phyloP scores from a whole-genome alignment of 2,329 filamentous ascomycete genomes.

The Clarireedia homoeocarpa region DNA sequence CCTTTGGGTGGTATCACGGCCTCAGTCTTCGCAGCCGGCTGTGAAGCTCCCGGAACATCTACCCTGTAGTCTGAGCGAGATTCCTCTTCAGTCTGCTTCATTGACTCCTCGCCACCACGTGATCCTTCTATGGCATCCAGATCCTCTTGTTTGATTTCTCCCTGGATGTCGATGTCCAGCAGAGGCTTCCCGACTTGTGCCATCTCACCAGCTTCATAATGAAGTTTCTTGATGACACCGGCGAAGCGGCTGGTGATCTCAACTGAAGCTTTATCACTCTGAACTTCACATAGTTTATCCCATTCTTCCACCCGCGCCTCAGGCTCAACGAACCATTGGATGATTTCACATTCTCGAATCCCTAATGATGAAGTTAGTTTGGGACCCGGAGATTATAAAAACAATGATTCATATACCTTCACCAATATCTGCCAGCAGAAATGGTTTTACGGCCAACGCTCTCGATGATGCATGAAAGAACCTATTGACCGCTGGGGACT shows the following conservation, averaged over 20 bases:
- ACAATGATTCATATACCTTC: conserved; percentile 49
- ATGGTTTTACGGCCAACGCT: conserved; percentile 58
- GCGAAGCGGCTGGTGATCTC: conserved; percentile 95
- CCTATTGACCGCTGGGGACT: conserved; percentile 12
- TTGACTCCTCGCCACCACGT: conserved; percentile 17
- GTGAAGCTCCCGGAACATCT: not conserved
- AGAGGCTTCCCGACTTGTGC: conserved; percentile 91
- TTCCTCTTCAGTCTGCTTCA: conserved; percentile 1
- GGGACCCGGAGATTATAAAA: not conserved
- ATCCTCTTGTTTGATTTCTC: conserved; percentile 60
- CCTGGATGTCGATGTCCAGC: conserved; percentile 89
- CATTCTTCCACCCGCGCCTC: conserved; percentile 95
- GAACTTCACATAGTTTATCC: conserved; percentile 94
- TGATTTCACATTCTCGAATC: conserved; percentile 97
- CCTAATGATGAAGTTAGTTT: conserved; percentile 43
- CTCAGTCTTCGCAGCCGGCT: not conserved
- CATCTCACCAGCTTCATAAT: conserved; percentile 95
- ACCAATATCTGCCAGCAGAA: conserved; percentile 76
- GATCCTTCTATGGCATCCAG: conserved; percentile 33
- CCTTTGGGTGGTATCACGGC: conserved; percentile 29
- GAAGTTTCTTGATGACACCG: conserved; percentile 89
- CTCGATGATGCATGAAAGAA: conserved; percentile 24
- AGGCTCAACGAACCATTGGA: conserved; percentile 98
- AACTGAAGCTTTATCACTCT: conserved; percentile 87
- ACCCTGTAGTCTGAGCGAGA: not conserved